These are phyloP conservation scores for Drechslerella coelobrocha DNA, from an alignment of 2,329 filamentous ascomycete species.

Conservation along the genomic window DNA sequence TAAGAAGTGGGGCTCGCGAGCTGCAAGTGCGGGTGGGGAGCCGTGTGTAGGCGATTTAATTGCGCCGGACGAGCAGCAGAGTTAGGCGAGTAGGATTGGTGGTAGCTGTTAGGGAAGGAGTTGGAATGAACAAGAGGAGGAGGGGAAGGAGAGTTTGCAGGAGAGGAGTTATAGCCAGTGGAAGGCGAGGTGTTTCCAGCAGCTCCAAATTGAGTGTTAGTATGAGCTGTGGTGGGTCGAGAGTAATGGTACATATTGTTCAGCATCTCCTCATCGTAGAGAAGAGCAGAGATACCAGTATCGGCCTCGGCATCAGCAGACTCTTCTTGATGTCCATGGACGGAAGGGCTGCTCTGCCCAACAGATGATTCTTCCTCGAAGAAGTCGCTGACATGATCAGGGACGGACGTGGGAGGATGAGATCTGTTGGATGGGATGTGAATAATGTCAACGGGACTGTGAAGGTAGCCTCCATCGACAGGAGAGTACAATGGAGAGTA, in stretches of 20 bases:
- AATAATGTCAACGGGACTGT: constrained; percentile 49
- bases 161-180: constrained; percentile 41
- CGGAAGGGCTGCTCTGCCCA: constrained; percentile 48
- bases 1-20: constrained; percentile 40
- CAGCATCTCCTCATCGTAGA: constrained; percentile 49
- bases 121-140: constrained; percentile 48
- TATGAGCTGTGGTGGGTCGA: constrained; percentile 42
- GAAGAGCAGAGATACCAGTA: constrained; percentile 45
- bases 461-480: constrained; percentile 42
- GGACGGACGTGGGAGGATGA: constrained; percentile 47
- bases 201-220: constrained; percentile 42
- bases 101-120: constrained; percentile 39
- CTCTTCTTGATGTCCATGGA: constrained; percentile 48
- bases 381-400: constrained; percentile 49
- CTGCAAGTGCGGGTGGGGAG: constrained; percentile 44
- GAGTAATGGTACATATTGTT: constrained; percentile 50
- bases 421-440: constrained; percentile 42
- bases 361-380: constrained; percentile 49
- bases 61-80: constrained; percentile 43
- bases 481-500: constrained; percentile 48
- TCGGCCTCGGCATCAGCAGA: constrained; percentile 38
- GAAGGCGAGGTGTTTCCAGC: constrained; percentile 41
- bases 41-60: constrained; percentile 38
- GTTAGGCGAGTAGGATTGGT: constrained; percentile 39
- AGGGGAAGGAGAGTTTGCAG: constrained; percentile 47